Base-by-base conservation (phyloP, 2,329 filamentous ascomycete genomes). In the Epichloe coenophiala region DNA sequence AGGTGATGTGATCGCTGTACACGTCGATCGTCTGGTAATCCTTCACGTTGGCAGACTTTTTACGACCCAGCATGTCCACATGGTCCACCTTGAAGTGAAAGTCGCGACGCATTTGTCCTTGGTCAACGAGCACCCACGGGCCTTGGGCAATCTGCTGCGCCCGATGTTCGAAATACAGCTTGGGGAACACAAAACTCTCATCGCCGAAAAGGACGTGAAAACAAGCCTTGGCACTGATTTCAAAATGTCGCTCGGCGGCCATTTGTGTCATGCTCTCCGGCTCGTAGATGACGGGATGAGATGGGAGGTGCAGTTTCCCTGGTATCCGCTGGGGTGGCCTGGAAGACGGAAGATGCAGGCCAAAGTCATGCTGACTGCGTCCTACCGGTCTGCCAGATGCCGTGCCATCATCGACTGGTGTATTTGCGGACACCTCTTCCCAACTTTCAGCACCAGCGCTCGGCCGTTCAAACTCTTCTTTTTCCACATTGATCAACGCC, bases 191-290 rank as follows among this genome's bases (percentile, higher is more conserved):
- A 36, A 90, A 88, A 63, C 88, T 95, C 69, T 91, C 95, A 66
- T 98, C 93, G 38, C 93, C 93, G 66, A 97, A 98, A 48, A 98
- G 77, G 15, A 97, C 87, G 62, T 97, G 91, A 65, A 97, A 98
- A 52, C 95, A 81, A 0, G 88, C 88, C 66, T 98, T 97, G 45
- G 93, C 85, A 55, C 88, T 94, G 54, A 97, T 83, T 57, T 94
- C 86, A 64, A 95, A 95, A 56, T 88, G 78, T 54, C 86, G 81
- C 64, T 95, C 87, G 1, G 86, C 80, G 7, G 84, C 83, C 57
- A 84, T 77, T 56, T 79, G 75, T 48, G 83, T 80, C 78, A 95
- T 90, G 49, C 84, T 87, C 54, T 85, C 79, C 1, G 93, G 93
- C 52, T 88, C 84, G 63, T 91, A 96, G 11, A 86, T 71, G 2